These are phyloP conservation scores for Oryza brachyantha DNA, from an alignment of 176 grass and related monocot genomes.

Conservation along the genomic window DNA sequence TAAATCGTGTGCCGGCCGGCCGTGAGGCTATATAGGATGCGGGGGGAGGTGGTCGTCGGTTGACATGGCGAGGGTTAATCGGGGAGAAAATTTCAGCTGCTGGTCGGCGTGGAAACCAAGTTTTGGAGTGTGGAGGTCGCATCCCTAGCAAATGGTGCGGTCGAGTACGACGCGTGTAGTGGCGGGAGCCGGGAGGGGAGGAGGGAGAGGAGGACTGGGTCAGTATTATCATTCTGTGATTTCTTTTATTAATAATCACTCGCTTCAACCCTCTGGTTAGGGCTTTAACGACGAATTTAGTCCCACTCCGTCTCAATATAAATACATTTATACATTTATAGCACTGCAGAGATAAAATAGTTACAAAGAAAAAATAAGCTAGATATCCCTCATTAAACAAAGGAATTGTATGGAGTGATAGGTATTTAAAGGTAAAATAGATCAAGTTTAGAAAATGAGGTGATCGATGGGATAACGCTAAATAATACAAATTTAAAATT, in stretches of 20 bases:
- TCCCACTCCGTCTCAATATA: too few relatives aligned
- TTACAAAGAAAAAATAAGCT: too few relatives aligned
- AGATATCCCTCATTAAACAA: too few relatives aligned
- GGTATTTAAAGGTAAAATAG: too few relatives aligned
- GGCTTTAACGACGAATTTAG: not conserved
- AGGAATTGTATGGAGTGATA: too few relatives aligned
- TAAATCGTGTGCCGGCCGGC: not conserved
- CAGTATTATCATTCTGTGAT: conserved; percentile 13
- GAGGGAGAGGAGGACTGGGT: conserved; percentile 1
- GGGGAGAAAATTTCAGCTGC: conserved; percentile 26
- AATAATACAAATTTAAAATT: too few relatives aligned
- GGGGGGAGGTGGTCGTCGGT: not conserved
- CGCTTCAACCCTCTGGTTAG: not conserved
- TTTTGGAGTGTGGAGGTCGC: not conserved
- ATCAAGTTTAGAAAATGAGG: too few relatives aligned
- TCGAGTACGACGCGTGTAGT: not conserved
- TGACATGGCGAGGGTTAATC: conserved; percentile 23
- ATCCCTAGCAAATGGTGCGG: conserved; percentile 19
- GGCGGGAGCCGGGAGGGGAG: too few relatives aligned
- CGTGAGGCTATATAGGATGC: conserved; percentile 28
- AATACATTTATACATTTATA: too few relatives aligned
- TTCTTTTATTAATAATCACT: not conserved
- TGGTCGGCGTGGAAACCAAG: not conserved
- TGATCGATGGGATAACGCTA: too few relatives aligned
- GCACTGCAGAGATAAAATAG: too few relatives aligned